These are phyloP conservation scores for Xylariales sp. DNA, from an alignment of 2,329 filamentous ascomycete species.

Conservation along the genomic window DNA sequence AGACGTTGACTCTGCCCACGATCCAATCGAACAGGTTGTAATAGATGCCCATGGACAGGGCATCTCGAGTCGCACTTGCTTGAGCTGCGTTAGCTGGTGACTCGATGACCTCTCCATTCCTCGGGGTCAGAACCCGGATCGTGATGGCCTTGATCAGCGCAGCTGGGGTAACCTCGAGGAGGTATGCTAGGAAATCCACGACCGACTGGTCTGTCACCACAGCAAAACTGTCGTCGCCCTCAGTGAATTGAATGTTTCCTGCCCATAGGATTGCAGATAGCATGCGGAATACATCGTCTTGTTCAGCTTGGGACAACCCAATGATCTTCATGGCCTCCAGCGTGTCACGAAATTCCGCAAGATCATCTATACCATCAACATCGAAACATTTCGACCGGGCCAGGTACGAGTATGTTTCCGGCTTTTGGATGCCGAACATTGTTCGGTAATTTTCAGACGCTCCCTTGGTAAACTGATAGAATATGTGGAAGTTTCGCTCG, in stretches of 20 bases:
- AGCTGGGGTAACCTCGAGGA: slow-evolving; percentile 79
- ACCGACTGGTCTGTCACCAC: slow-evolving; percentile 84
- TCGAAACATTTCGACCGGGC: slow-evolving; percentile 92
- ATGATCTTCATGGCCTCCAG: slow-evolving; percentile 93
- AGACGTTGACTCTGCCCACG: slow-evolving; percentile 84
- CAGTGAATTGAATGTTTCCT: slow-evolving; percentile 85
- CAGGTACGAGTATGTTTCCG: slow-evolving; percentile 89
- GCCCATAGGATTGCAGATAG: slow-evolving; percentile 88
- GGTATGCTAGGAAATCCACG: slow-evolving; percentile 89
- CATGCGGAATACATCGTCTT: slow-evolving; percentile 96
- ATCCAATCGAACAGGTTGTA: slow-evolving; percentile 99
- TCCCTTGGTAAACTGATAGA: slow-evolving; percentile 97
- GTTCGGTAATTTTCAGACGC: slow-evolving; percentile 83
- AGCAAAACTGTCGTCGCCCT: slow-evolving; percentile 87
- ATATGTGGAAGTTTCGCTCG: slow-evolving; percentile 98
- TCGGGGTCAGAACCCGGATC: slow-evolving; percentile 72
- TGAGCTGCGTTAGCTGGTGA: slow-evolving; percentile 83
- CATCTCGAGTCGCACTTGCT: slow-evolving; percentile 81
- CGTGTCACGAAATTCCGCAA: slow-evolving; percentile 84
- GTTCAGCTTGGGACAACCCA: slow-evolving; percentile 79
- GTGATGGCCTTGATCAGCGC: slow-evolving; percentile 85
- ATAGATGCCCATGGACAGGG: slow-evolving; percentile 92
- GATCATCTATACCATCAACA: slow-evolving; percentile 89
- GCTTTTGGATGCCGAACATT: slow-evolving; percentile 84
- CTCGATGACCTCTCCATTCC: slow-evolving; percentile 62